These are phyloP conservation scores for Staphylotrichum tortipilum DNA, from an alignment of 495 filamentous ascomycete species.

Conservation along the genomic window DNA sequence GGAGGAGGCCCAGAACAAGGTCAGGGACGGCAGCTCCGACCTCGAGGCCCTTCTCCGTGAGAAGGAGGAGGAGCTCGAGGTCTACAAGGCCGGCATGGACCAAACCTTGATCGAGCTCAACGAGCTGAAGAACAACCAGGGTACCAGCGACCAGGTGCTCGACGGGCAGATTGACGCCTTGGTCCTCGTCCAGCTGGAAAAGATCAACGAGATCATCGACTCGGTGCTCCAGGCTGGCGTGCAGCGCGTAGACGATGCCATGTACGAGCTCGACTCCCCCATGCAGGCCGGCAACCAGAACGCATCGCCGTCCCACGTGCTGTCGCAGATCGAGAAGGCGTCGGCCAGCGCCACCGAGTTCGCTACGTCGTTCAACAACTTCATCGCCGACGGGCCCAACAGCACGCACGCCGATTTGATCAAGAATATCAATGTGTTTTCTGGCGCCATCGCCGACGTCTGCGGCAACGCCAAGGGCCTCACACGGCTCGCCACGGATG, in stretches of 20 bases:
- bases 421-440: slow-evolving; percentile 81
- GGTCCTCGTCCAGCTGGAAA: slow-evolving; percentile 72
- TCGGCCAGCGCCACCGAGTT: slow-evolving; percentile 92
- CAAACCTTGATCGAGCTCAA: slow-evolving; percentile 85
- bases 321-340: slow-evolving; percentile 95
- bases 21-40: slow-evolving; percentile 73
- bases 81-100: slow-evolving; percentile 95
- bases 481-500: slow-evolving; percentile 86
- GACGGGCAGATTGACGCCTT: slow-evolving; percentile 88
- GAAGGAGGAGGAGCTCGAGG: slow-evolving; percentile 95
- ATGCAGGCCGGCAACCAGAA: slow-evolving; percentile 99
- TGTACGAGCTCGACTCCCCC: slow-evolving; percentile 93
- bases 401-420: slow-evolving; percentile 87
- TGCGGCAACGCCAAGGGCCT: slow-evolving; percentile 94
- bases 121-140: slow-evolving; percentile 61
- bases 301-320: slow-evolving; percentile 87
- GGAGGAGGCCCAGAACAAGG: slow-evolving; percentile 71
- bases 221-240: slow-evolving; percentile 91
- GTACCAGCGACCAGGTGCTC: slow-evolving; percentile 69
- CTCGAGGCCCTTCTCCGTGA: slow-evolving; percentile 75
- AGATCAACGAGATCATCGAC: slow-evolving; percentile 97
- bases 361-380: slow-evolving; percentile 94
- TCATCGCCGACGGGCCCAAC: slow-evolving; percentile 92
- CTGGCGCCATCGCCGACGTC: slow-evolving; percentile 86
- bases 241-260: slow-evolving; percentile 87